A percentile compares a stretch with the other conserved stretches of the same genome.
phyloP scores from a whole-genome alignment of 257 asterid species.

The Orobanche coerulescens region DNA sequence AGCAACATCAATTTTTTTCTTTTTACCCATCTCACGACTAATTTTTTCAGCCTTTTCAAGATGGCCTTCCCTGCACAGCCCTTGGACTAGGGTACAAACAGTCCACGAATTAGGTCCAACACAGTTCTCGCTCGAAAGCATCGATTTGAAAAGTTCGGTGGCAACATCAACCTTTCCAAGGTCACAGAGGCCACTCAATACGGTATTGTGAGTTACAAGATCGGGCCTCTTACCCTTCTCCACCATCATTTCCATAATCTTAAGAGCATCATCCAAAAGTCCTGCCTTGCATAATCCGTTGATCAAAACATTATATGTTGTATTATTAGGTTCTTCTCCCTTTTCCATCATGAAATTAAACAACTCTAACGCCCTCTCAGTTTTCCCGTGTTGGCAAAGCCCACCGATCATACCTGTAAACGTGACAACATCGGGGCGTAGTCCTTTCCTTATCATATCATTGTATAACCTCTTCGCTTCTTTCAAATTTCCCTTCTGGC shows the following conservation, averaged over 20 bases:
- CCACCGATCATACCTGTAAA: slow-evolving; percentile 47
- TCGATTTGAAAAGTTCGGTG: slow-evolving; percentile 37
- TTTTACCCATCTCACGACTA: slow-evolving; percentile 35
- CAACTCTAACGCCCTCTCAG: slow-evolving; percentile 47
- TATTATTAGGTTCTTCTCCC: slow-evolving; percentile 43
- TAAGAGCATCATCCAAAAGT: slow-evolving; percentile 38
- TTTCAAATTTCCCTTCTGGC: slow-evolving; percentile 47
- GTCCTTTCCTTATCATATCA: slow-evolving; percentile 45
- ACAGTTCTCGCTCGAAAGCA: slow-evolving; percentile 30
- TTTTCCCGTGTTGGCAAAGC: slow-evolving; percentile 42
- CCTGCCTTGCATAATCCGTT: slow-evolving; percentile 58
- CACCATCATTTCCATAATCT: slow-evolving; percentile 43
- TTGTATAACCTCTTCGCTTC: slow-evolving; percentile 43
- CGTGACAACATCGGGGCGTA: slow-evolving; percentile 50
- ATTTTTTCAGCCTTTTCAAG: slow-evolving; percentile 42
- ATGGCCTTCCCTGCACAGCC: slow-evolving; percentile 53
- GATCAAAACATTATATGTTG: slow-evolving; percentile 44
- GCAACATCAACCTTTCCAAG: slow-evolving; percentile 50
- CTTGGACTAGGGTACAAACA: slow-evolving; percentile 37
- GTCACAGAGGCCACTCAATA: slow-evolving; percentile 46
- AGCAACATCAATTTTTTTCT: slow-evolving; percentile 29
- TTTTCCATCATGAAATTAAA: slow-evolving; percentile 49
- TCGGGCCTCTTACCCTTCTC: slow-evolving; percentile 45
- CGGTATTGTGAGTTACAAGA: slow-evolving; percentile 43
- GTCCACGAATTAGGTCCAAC: slow-evolving; percentile 52